phyloP scores from a whole-genome alignment of 2,329 filamentous ascomycete species.

The Penicillium sp. region DNA sequence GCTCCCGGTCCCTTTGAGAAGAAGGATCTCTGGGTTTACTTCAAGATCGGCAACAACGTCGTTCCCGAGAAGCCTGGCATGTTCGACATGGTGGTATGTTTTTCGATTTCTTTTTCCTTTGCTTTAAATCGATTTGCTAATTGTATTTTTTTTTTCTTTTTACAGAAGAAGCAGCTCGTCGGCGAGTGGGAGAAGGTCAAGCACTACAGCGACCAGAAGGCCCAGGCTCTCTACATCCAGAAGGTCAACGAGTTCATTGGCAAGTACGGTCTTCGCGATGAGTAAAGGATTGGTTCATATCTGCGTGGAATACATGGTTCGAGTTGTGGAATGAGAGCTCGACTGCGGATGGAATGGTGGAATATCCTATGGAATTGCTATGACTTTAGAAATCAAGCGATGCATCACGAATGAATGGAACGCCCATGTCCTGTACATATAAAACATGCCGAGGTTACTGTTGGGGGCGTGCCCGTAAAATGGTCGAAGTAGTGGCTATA shows the following conservation, averaged over 20 bases:
- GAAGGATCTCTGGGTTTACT: conserved; percentile 39
- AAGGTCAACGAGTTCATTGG: conserved; percentile 70
- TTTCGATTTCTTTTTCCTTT: conserved; percentile 1
- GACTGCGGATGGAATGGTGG: neutral
- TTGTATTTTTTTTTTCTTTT: neutral
- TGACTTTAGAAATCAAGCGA: conserved; percentile 13
- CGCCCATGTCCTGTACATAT: conserved; percentile 12
- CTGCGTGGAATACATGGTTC: neutral
- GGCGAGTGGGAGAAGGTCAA: conserved; percentile 70
- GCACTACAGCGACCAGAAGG: conserved; percentile 62
- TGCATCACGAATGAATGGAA: conserved; percentile 10
- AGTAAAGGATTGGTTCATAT: conserved; percentile 7
- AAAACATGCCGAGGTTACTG: conserved; percentile 2
- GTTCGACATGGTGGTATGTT: conserved; percentile 42
- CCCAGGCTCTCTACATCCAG: conserved; percentile 73
- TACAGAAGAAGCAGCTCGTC: conserved; percentile 75
- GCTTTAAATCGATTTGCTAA: conserved; percentile 14
- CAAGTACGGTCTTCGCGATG: conserved; percentile 54
- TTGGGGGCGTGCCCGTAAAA: neutral
- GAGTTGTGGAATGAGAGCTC: neutral
- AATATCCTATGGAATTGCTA: conserved; percentile 3
- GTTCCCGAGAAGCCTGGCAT: conserved; percentile 33
- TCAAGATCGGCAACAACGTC: conserved; percentile 37
- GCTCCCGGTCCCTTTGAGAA: conserved; percentile 26
- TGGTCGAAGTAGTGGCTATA: neutral